Percentiles rank a stretch among this genome's conserved stretches.
phyloP scores from a whole-genome alignment of 345 rosid genomes.

The Moricandia arvensis region DNA sequence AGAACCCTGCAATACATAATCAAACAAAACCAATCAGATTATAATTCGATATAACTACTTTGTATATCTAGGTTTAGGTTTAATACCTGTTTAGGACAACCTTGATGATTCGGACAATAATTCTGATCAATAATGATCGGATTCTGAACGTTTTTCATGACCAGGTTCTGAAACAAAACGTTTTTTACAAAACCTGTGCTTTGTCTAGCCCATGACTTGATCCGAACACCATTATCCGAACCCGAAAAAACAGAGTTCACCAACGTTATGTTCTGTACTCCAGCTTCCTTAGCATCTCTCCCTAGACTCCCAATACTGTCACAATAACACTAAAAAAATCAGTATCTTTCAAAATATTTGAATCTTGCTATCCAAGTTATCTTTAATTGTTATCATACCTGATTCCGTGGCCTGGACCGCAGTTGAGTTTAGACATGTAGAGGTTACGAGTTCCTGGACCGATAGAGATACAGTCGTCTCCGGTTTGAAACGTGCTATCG shows the following conservation, averaged over 20 bases:
- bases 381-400: conserved; percentile 34
- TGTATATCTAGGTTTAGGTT: no score
- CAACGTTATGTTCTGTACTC: conserved; percentile 39
- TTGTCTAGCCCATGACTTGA: conserved; percentile 53
- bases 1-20: conserved; percentile 42
- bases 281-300: conserved; percentile 37
- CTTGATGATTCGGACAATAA: conserved; percentile 46
- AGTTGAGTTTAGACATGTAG: conserved; percentile 41
- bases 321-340: not conserved
- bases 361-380: conserved; percentile 9
- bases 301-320: conserved; percentile 41
- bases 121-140: conserved; percentile 62
- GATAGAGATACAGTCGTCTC: conserved; percentile 60
- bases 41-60: no score
- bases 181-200: conserved; percentile 49
- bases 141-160: conserved; percentile 43
- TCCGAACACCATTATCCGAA: conserved; percentile 41
- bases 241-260: conserved; percentile 35
- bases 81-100: conserved; percentile 56
- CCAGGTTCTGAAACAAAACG: conserved; percentile 39
- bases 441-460: conserved; percentile 56
- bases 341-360: not conserved
- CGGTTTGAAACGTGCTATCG: conserved; percentile 45
- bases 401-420: conserved; percentile 72
- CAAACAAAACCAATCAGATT: not conserved